Evolutionary conservation across 768 basidiomycete genomes (phyloP), one percentile per base, ranked within the genome.

Genomic region (Rhizopogon sp.): DNA sequence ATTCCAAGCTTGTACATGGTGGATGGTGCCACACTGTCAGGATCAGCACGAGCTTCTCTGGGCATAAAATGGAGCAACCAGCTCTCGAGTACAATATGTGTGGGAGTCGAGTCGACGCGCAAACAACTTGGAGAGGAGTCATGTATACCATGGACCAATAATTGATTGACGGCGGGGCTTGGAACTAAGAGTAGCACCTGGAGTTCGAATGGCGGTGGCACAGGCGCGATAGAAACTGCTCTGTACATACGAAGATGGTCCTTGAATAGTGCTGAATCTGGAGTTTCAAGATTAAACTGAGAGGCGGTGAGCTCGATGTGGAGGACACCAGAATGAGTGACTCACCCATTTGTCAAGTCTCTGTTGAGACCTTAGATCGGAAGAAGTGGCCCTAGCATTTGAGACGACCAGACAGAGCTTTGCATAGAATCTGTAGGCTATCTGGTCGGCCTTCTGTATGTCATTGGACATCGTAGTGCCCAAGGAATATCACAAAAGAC

Each of bases 1-100:
- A 93, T 92, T 37, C 86, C 83, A 61, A 90, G 85, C 69, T 93
- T 93, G 79, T 93, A 93, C 52, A 90, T 85, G 11, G 85, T 87
- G 0, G 90, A 79, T 37, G 86, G 81, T 13, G 84, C 80, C 39
- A 87, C 75, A 56, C 87, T 85, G 47, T 69, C 60, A 43, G 56
- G 59, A 53, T 66, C 66, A 43, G 66, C 62, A 45, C 65, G 58
- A 6, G 53, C 20, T 41, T 53, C 53, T 43, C 25, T 58, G 45
- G 55, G 70, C 66, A 67, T 54, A 61, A 85, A 83, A 40, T 64
- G 68, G 56, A 91, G 74, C 17, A 75, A 69, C 82, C 86, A 90
- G 17, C 78, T 77, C 74, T 92, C 90, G 60, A 92, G 81, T 4
- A 92, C 75, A 55, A 93, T 83, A 63, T 76, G 76, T 20, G 76